Evolutionary conservation across 208 protist genomes (phyloP).

Genomic region (Leishmania braziliensis): DNA sequence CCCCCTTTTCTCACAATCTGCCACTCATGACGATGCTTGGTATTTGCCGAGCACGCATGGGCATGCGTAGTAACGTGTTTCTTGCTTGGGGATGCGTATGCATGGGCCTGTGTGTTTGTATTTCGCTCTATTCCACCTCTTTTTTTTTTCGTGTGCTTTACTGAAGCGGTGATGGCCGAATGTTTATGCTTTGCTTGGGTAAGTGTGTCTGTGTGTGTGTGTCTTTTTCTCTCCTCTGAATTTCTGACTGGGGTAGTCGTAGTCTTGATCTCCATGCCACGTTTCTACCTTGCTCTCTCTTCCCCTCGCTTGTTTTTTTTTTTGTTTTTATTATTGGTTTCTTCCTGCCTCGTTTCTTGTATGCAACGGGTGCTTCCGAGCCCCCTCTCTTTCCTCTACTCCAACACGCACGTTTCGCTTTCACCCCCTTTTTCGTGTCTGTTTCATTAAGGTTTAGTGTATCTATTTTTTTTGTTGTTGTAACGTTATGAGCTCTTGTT

Average conservation of each 20-base stretch:
- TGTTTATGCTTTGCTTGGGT: neutral
- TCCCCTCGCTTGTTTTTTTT: neutral
- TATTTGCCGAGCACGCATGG: neutral
- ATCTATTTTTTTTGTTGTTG: neutral
- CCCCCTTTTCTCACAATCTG: neutral
- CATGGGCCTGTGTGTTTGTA: neutral
- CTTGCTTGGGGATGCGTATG: neutral
- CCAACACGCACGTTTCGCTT: neutral
- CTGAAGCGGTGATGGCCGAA: neutral
- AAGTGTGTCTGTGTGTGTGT: neutral
- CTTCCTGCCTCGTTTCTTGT: neutral
- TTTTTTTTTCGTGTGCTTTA: neutral
- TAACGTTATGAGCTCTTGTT: neutral
- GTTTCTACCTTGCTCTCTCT: neutral
- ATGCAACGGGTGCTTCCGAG: neutral
- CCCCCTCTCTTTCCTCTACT: neutral
- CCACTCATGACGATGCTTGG: neutral
- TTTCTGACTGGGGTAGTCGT: neutral
- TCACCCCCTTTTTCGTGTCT: neutral
- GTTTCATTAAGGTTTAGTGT: neutral
- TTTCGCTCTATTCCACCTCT: neutral
- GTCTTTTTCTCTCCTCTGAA: neutral
- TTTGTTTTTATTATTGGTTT: neutral
- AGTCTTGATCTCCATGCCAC: neutral
- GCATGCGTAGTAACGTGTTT: neutral